Base-by-base conservation (phyloP, 2,329 filamentous ascomycete genomes). In the Lachnellula subtilissima region DNA sequence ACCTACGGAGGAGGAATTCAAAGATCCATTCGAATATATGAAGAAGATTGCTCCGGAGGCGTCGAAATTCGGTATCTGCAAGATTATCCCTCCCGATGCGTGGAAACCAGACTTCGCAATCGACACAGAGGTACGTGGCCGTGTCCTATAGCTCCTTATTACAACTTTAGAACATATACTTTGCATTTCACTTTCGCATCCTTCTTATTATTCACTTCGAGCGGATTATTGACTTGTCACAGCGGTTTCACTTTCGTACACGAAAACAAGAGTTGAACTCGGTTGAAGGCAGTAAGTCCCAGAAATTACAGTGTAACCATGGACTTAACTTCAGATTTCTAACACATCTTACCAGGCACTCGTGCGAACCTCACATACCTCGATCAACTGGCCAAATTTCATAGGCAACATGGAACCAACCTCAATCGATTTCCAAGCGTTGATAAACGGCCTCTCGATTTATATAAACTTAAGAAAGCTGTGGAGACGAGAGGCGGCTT, bases 31-130 rank as follows among this genome's bases (percentile, higher is more conserved):
- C 69, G 88, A 89, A 65, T 99, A 97, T 69, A 92, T 99, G 66
- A 86, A 86, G 70, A 97, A 93, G 73, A 97, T 99, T 64, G 80
- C 86, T 1, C 86, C 90, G 1, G 91, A 97, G 70, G 94, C 90
- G 23, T 83, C 81, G 63, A 85, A 92, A 66, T 97, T 89, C 73
- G 94, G 94, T 50, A 89, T 99, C 53, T 92, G 91, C 80, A 96
- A 97, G 74, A 90, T 99, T 60, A 89, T 99, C 55, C 94, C 94
- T 5, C 94, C 94, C 0, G 90, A 94, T 61, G 85, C 81, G 36
- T 99, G 94, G 94, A 93, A 95, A 67, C 94, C 94, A 7, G 81
- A 91, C 15, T 97, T 99, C 72, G 92, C 92, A 45, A 95, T 99
- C 68, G 91, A 99, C 70, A 97, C 93, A 22, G 91, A 97, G 85